Conservation (phyloP, 140 eudicot species). For the Senecio squalidus region DNA sequence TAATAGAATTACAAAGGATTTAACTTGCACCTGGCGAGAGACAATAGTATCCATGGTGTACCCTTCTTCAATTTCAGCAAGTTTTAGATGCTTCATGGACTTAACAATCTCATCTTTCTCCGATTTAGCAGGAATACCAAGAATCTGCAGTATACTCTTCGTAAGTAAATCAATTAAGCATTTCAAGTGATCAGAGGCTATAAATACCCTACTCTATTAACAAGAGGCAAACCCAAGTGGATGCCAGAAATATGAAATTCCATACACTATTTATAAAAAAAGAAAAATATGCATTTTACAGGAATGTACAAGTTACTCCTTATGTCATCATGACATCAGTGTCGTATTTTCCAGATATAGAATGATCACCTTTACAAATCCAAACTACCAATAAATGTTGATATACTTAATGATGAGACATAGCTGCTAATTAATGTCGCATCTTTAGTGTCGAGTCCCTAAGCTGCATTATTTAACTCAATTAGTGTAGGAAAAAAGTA, state of each 20-base stretch:
- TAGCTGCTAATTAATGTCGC: neutral
- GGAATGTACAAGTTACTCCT: neutral
- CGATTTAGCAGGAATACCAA: constrained; percentile 77
- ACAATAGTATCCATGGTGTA: constrained; percentile 71
- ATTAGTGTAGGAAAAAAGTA: neutral
- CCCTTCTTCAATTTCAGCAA: constrained; percentile 86
- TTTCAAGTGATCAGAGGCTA: neutral
- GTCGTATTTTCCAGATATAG: neutral
- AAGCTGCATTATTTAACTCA: neutral
- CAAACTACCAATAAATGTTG: neutral
- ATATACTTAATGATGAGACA: no score
- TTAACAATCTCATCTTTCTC: constrained; percentile 96
- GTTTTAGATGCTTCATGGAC: constrained; percentile 76
- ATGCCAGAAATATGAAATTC: neutral
- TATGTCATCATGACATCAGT: neutral
- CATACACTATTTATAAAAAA: neutral
- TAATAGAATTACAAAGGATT: neutral
- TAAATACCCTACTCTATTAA: no score
- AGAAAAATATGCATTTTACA: constrained; percentile 2
- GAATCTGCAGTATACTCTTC: constrained; percentile 46
- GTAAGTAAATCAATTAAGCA: constrained; percentile 12
- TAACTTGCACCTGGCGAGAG: constrained; percentile 64
- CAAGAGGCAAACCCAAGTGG: neutral
- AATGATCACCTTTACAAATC: neutral
- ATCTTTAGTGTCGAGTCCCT: neutral